Evolutionary conservation across 2,329 filamentous ascomycete genomes (phyloP).

Genomic region (Coniochaeta pulveracea): DNA sequence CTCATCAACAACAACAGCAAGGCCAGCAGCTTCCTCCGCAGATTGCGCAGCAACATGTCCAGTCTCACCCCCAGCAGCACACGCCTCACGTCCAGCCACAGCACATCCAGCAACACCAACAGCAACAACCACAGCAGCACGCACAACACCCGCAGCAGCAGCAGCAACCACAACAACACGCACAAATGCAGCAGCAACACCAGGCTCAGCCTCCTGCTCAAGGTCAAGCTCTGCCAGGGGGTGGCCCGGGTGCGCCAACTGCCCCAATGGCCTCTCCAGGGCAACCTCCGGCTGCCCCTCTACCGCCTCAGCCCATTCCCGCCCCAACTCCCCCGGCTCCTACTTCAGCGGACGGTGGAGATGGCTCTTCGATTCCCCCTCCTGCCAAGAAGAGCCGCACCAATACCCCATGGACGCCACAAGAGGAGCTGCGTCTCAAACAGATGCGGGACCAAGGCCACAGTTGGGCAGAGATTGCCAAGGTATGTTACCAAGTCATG

Average conservation of each 20-base stretch:
- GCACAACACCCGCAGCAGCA: too few species aligned
- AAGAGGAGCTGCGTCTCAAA: conserved; percentile 86
- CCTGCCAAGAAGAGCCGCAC: conserved; percentile 86
- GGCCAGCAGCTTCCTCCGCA: conserved; percentile 12
- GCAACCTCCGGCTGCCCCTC: conserved; percentile 17
- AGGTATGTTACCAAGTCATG: conserved; percentile 44
- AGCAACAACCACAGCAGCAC: too few species aligned
- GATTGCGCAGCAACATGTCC: conserved; percentile 1
- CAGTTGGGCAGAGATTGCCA: conserved; percentile 97
- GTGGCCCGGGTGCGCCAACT: conserved; percentile 8
- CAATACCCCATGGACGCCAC: conserved; percentile 97
- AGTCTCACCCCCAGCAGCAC: conserved; percentile 21
- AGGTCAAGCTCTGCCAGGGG: not conserved
- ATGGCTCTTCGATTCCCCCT: conserved; percentile 29
- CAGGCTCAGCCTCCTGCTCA: conserved; percentile 9
- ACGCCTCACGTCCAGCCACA: conserved; percentile 13
- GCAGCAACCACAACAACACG: too few species aligned
- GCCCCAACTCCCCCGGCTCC: conserved; percentile 16
- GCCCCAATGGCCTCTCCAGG: conserved; percentile 12
- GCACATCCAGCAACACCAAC: conserved; percentile 16
- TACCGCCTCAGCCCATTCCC: conserved; percentile 15
- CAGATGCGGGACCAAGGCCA: conserved; percentile 86
- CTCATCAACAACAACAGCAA: conserved; percentile 16
- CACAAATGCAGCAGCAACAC: conserved; percentile 13
- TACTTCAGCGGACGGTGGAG: conserved; percentile 19